These are phyloP conservation scores for Setaria italica DNA, from an alignment of 202 grass and related monocot species.

Conservation along the genomic window DNA sequence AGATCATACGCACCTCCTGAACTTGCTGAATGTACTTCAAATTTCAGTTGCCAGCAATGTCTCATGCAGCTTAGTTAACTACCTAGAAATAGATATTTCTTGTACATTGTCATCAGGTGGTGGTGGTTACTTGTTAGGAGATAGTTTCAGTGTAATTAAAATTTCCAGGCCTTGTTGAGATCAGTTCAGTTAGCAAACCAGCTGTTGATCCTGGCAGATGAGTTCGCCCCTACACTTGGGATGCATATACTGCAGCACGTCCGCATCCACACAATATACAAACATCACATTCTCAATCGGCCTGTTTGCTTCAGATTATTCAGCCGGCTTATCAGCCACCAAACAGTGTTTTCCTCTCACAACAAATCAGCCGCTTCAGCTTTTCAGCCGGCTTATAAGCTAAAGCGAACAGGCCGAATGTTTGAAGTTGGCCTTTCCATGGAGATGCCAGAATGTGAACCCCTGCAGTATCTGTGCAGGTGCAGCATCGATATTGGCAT, in stretches of 20 bases:
- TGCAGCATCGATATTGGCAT: neutral
- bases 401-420: too few species aligned
- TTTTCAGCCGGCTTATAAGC: too few species aligned
- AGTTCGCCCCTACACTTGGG: neutral
- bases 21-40: neutral
- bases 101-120: slow-evolving; percentile 33
- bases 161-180: slow-evolving; percentile 7
- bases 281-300: too few species aligned
- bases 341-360: too few species aligned
- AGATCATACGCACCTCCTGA: neutral
- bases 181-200: slow-evolving; percentile 10
- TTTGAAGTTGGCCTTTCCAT: neutral
- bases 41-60: neutral
- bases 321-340: too few species aligned
- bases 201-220: neutral
- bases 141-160: slow-evolving; percentile 32
- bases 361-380: too few species aligned
- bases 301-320: too few species aligned
- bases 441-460: too few species aligned
- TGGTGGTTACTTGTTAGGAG: slow-evolving; percentile 39
- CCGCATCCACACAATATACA: neutral
- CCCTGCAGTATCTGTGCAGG: neutral
- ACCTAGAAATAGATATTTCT: neutral
- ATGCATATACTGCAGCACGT: neutral
- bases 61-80: neutral